Conservation (phyloP, 225 moss, liverwort and hornwort genomes). For the Climacium dendroides region DNA sequence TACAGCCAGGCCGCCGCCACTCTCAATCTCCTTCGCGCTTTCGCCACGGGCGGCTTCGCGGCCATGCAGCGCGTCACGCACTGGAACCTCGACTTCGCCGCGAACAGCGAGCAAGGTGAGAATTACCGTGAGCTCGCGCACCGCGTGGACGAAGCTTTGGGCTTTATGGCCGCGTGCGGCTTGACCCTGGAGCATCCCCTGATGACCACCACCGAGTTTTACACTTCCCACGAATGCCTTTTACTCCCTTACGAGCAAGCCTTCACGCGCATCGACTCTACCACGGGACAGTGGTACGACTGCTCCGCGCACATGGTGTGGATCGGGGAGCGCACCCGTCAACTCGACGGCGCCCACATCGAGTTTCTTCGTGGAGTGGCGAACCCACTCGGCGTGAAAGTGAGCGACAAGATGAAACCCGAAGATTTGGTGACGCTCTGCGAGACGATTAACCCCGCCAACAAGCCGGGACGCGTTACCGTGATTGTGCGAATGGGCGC, state of each 20-base stretch:
- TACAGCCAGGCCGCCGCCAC: constrained; percentile 86
- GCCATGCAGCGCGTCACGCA: constrained; percentile 83
- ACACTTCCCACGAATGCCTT: constrained; percentile 45
- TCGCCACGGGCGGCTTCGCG: constrained; percentile 77
- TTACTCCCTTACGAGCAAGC: constrained; percentile 47
- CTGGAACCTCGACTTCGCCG: constrained; percentile 75
- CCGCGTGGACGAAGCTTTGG: constrained; percentile 37
- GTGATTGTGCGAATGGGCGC: constrained; percentile 49
- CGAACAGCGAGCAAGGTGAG: constrained; percentile 55
- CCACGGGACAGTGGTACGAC: constrained; percentile 38
- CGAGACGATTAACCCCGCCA: constrained; percentile 16
- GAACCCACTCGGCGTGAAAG: constrained; percentile 47
- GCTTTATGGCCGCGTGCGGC: constrained; percentile 41
- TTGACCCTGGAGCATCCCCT: constrained; percentile 27
- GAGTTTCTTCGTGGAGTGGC: constrained; percentile 69
- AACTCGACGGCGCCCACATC: constrained; percentile 46
- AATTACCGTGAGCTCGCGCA: constrained; percentile 32
- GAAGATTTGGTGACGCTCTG: constrained; percentile 22
- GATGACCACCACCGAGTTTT: constrained; percentile 37
- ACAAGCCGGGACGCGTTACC: constrained; percentile 30
- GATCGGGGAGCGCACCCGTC: constrained; percentile 42
- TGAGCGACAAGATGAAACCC: constrained; percentile 45
- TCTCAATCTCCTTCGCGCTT: constrained; percentile 61
- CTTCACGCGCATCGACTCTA: constrained; percentile 35
- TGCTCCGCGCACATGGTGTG: constrained; percentile 49